Percentiles rank a stretch among this genome's conserved stretches.
phyloP scores from a whole-genome alignment of 345 rosid genomes.

The Clausena lansium region DNA sequence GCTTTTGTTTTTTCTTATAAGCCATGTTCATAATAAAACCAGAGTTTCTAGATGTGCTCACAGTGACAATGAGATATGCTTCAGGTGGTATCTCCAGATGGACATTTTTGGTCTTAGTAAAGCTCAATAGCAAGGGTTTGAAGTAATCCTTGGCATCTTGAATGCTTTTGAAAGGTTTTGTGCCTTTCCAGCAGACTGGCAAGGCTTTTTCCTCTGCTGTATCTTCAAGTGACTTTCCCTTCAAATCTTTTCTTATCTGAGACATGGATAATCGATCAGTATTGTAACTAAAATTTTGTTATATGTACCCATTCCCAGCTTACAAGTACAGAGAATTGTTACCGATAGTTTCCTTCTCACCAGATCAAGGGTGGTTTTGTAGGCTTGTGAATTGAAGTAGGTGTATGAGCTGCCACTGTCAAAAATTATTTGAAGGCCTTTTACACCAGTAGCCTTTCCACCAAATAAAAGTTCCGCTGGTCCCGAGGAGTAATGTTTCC shows the following conservation, averaged over 20 bases:
- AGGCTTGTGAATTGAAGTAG: conserved; percentile 58
- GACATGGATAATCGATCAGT: conserved; percentile 12
- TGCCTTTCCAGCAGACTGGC: conserved; percentile 84
- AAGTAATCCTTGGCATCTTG: conserved; percentile 53
- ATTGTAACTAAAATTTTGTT: neutral
- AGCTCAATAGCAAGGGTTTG: conserved; percentile 54
- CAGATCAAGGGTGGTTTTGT: conserved; percentile 48
- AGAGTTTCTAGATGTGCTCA: conserved; percentile 25
- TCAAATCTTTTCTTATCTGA: conserved; percentile 44
- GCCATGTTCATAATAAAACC: neutral
- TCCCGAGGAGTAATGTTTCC: conserved; percentile 63
- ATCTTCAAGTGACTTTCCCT: conserved; percentile 48
- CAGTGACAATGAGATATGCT: conserved; percentile 74
- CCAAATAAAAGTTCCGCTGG: conserved; percentile 65
- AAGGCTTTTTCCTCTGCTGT: conserved; percentile 59
- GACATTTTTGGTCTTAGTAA: conserved; percentile 41
- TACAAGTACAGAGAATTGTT: neutral
- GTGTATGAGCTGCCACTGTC: conserved; percentile 96
- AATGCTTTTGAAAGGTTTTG: conserved; percentile 47
- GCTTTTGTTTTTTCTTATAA: neutral
- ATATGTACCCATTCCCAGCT: neutral
- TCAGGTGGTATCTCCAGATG: conserved; percentile 67
- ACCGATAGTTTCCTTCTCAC: conserved; percentile 31
- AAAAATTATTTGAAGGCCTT: conserved; percentile 51
- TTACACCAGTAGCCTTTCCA: conserved; percentile 55